These are phyloP conservation scores for Medicago lupulina DNA, from an alignment of 306 rosid species.

Conservation along the genomic window DNA sequence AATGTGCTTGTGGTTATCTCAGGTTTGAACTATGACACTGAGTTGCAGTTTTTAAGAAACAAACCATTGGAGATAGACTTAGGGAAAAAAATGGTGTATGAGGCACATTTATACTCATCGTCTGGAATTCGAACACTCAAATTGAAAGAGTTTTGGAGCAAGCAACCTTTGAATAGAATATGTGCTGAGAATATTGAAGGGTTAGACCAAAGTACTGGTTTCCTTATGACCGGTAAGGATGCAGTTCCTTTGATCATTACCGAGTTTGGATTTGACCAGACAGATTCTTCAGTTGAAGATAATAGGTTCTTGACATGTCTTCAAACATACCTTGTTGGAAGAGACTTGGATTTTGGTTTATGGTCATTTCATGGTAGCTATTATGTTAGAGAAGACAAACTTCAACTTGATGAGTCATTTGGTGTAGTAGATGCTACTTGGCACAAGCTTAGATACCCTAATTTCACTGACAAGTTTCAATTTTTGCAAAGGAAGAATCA, in stretches of 20 bases:
- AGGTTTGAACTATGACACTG: constrained; percentile 61
- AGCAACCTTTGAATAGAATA: constrained; percentile 55
- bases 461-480: constrained; percentile 47
- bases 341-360: constrained; percentile 64
- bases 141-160: constrained; percentile 44
- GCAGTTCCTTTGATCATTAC: no score
- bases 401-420: constrained; percentile 47
- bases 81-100: constrained; percentile 53
- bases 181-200: constrained; percentile 44
- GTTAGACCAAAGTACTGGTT: constrained; percentile 47
- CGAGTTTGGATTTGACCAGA: no score
- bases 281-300: constrained; percentile 1
- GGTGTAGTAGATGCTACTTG: constrained; percentile 55
- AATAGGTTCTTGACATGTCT: constrained; percentile 63
- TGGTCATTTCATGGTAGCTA: constrained; percentile 64
- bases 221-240: constrained; percentile 17
- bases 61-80: constrained; percentile 44
- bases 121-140: constrained; percentile 56
- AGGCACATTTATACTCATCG: constrained; percentile 62
- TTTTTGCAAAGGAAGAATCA: constrained; percentile 49
- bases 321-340: constrained; percentile 52
- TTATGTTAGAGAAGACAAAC: constrained; percentile 43
- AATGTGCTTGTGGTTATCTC: constrained; percentile 53
- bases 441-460: constrained; percentile 45
- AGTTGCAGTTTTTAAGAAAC: constrained; percentile 48